phyloP scores from a whole-genome alignment of 2,329 filamentous ascomycete genomes.

The Dactylellina sp. region DNA sequence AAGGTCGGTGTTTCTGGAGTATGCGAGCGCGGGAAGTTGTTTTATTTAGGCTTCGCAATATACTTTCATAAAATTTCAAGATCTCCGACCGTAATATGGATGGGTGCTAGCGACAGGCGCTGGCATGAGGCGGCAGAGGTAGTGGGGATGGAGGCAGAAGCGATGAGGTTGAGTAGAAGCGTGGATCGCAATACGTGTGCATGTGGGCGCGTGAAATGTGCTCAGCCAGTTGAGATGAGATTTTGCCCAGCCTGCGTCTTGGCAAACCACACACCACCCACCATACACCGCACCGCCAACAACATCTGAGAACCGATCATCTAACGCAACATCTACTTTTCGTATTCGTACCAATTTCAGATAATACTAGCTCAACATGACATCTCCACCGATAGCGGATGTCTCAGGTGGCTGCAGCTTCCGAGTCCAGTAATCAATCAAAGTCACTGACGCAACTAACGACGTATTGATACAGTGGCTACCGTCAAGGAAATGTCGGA shows the following conservation, averaged over 20 bases:
- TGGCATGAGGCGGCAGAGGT: neutral
- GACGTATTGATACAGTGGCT: conserved; percentile 8
- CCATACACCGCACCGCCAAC: conserved; percentile 6
- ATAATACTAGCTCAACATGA: conserved; percentile 21
- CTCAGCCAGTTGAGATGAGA: neutral
- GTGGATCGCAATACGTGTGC: conserved; percentile 47
- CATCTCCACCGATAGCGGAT: conserved; percentile 27
- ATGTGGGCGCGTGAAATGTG: conserved; percentile 49
- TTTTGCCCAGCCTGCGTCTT: neutral
- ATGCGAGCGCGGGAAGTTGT: too few species aligned
- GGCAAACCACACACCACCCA: neutral
- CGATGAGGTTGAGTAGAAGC: conserved; percentile 1
- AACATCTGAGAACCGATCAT: too few species aligned
- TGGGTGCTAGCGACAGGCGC: neutral
- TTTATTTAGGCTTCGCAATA: too few species aligned
- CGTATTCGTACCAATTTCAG: too few species aligned
- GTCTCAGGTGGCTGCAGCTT: conserved; percentile 17
- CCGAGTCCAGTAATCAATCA: too few species aligned
- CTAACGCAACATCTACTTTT: too few species aligned
- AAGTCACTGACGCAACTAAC: too few species aligned
- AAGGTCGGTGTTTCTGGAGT: too few species aligned
- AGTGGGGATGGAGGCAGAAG: neutral
- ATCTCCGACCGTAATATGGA: neutral
- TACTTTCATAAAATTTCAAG: too few species aligned
- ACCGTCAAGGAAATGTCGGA: conserved; percentile 51